A percentile compares a stretch with the other conserved stretches of the same genome.
Conservation (phyloP, 106 monocot species). For the Cymbidium sinense region DNA sequence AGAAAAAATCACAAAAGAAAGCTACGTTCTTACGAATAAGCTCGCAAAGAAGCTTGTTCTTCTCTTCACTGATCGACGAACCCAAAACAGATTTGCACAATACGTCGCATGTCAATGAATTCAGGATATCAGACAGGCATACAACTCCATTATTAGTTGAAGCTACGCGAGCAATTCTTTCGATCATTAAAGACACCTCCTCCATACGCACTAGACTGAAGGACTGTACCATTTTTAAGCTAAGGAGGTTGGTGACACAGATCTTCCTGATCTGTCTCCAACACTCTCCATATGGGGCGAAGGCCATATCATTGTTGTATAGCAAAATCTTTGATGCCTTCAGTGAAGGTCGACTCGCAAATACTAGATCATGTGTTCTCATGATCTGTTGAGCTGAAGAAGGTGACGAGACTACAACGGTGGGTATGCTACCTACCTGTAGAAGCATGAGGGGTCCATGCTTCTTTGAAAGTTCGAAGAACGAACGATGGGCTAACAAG, state of each 20-base stretch:
- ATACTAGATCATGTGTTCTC: not conserved
- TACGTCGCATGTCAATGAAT: not conserved
- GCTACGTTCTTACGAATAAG: too few species aligned
- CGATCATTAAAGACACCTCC: not conserved
- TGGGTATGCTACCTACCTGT: slow-evolving; percentile 9
- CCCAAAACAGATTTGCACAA: not conserved
- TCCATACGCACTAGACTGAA: not conserved
- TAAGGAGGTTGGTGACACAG: too few species aligned
- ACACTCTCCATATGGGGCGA: not conserved
- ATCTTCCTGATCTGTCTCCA: too few species aligned
- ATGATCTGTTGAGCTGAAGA: slow-evolving; percentile 4
- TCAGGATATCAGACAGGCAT: not conserved
- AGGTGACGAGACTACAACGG: slow-evolving; percentile 18
- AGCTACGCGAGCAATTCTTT: not conserved
- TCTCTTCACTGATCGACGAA: too few species aligned
- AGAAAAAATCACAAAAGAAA: too few species aligned
- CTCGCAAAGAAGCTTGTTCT: too few species aligned
- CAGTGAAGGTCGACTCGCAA: not conserved
- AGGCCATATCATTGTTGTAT: not conserved
- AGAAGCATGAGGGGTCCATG: slow-evolving; percentile 23
- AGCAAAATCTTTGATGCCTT: not conserved
- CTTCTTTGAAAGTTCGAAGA: not conserved
- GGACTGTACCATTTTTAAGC: too few species aligned
- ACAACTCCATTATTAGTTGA: not conserved
- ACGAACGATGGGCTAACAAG: slow-evolving; percentile 1